Percentiles rank a stretch among this genome's conserved stretches.
Evolutionary conservation across 805 yeast genomes (phyloP).

Genomic region (Barnettozyma wickerhamii): DNA sequence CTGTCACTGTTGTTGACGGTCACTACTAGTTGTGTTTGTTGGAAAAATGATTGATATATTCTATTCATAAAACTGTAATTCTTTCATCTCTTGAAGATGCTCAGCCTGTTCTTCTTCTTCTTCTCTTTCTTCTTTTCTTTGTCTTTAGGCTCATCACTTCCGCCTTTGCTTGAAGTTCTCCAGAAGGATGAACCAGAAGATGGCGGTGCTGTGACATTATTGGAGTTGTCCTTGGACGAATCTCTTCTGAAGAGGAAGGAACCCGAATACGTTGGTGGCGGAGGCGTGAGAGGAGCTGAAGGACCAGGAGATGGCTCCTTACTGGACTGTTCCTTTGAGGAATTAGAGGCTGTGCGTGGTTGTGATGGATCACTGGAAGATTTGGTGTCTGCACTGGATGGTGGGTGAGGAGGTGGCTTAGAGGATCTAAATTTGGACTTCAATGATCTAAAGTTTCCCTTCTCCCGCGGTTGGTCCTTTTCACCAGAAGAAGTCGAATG

Average conservation of each 20-base stretch:
- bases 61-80: not conserved
- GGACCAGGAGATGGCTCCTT: not conserved
- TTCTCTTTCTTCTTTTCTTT: conserved; percentile 11
- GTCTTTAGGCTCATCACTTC: not conserved
- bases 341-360: not conserved
- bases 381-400: not conserved
- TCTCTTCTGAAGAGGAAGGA: conserved; percentile 23
- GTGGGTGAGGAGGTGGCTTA: not conserved
- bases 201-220: not conserved
- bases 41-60: not conserved
- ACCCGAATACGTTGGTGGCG: conserved; percentile 6
- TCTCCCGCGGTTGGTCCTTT: conserved; percentile 1
- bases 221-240: conserved; percentile 2
- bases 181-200: conserved; percentile 1
- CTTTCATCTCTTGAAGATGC: conserved; percentile 20
- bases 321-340: conserved; percentile 1
- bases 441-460: conserved; percentile 1
- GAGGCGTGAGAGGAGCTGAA: not conserved
- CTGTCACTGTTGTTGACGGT: conserved; percentile 36
- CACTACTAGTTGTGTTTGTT: conserved; percentile 2
- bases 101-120: conserved; percentile 22
- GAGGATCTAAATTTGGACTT: conserved; percentile 2
- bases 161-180: not conserved
- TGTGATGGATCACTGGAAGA: not conserved
- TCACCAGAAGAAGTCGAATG: conserved; percentile 18